Evolutionary conservation across 495 filamentous ascomycete genomes (phyloP).

Genomic region (Echria macrotheca): DNA sequence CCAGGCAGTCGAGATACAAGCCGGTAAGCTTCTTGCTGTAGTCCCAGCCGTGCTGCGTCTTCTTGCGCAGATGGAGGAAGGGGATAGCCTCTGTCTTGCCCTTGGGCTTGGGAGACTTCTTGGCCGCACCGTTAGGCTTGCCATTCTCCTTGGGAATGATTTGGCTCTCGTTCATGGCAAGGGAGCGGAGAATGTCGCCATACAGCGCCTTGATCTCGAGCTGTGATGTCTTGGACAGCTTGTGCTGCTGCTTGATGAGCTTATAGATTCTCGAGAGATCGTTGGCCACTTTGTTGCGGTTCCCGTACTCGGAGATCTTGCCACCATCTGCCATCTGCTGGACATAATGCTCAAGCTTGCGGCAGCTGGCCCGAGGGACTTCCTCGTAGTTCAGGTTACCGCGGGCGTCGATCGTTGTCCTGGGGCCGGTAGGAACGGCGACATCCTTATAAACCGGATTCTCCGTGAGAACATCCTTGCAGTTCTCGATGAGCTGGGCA

Average conservation of each 20-base stretch:
- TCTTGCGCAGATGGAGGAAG: slow-evolving; percentile 94
- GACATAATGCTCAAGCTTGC: slow-evolving; percentile 98
- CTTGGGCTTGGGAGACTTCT: slow-evolving; percentile 67
- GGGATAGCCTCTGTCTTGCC: slow-evolving; percentile 96
- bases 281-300: slow-evolving; percentile 94
- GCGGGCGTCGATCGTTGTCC: slow-evolving; percentile 80
- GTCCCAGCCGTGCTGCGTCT: slow-evolving; percentile 92
- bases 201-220: slow-evolving; percentile 93
- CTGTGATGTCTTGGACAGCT: slow-evolving; percentile 88
- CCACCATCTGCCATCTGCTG: slow-evolving; percentile 98
- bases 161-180: slow-evolving; percentile 95
- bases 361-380: slow-evolving; percentile 77
- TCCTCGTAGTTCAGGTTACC: slow-evolving; percentile 89
- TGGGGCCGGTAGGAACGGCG: slow-evolving; percentile 80
- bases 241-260: slow-evolving; percentile 94
- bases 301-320: slow-evolving; percentile 97
- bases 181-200: slow-evolving; percentile 82
- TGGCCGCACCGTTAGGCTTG: slow-evolving; percentile 50
- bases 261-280: slow-evolving; percentile 93
- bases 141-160: slow-evolving; percentile 82
- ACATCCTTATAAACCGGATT: slow-evolving; percentile 95
- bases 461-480: slow-evolving; percentile 78
- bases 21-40: slow-evolving; percentile 98
- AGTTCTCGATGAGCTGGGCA: slow-evolving; percentile 92
- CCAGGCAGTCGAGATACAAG: slow-evolving; percentile 83